Conservation (phyloP, 345 rosid species). For the Eutrema yunnanense region DNA sequence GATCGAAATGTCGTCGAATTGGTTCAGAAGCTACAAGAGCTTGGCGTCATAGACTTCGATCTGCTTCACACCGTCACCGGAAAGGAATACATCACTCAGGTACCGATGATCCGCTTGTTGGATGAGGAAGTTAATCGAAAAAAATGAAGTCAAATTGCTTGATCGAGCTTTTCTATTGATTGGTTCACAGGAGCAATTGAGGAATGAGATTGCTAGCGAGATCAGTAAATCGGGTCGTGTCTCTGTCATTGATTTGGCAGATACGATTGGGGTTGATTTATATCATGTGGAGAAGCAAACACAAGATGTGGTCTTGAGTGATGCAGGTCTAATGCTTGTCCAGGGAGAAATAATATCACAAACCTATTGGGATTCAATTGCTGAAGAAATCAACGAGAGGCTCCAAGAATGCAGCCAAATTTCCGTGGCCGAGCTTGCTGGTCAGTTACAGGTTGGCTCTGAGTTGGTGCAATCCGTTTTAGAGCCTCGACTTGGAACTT, state of each 20-base stretch:
- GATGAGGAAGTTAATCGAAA: not conserved
- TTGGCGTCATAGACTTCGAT: conserved; percentile 85
- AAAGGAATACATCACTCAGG: conserved; percentile 92
- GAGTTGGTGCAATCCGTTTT: conserved; percentile 73
- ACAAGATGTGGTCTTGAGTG: conserved; percentile 45
- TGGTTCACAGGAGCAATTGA: conserved; percentile 63
- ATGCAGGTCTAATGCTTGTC: conserved; percentile 52
- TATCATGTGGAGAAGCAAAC: conserved; percentile 96
- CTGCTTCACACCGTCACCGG: conserved; percentile 98
- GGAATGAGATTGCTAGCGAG: conserved; percentile 60
- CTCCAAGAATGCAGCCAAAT: conserved; percentile 96
- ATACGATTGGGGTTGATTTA: conserved; percentile 75
- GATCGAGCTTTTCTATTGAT: conserved; percentile 4
- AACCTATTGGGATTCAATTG: conserved; percentile 79
- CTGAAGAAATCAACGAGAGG: conserved; percentile 94
- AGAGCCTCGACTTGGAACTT: conserved; percentile 87
- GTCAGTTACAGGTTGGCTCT: conserved; percentile 80
- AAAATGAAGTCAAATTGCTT: conserved; percentile 4
- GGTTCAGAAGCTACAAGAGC: conserved; percentile 94
- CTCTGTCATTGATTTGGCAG: conserved; percentile 84
- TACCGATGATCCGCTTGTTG: conserved; percentile 16
- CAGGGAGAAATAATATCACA: conserved; percentile 96
- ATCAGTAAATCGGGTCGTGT: conserved; percentile 70
- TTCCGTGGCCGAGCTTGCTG: conserved; percentile 80
- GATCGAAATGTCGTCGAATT: conserved; percentile 95